Evolutionary conservation across 257 asterid genomes (phyloP).

Genomic region (Phtheirospermum japonicum): DNA sequence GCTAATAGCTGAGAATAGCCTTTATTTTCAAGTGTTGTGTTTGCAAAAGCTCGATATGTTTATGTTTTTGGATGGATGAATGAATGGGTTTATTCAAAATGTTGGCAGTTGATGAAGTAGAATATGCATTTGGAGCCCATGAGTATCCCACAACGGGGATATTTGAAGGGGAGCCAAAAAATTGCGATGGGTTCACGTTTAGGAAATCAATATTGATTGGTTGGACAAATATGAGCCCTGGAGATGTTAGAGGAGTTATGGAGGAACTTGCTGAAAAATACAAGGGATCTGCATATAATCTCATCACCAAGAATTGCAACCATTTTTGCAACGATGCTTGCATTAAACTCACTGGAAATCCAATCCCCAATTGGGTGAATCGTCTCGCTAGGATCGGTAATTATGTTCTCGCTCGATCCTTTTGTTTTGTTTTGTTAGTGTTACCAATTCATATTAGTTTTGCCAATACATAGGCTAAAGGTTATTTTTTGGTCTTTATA

Average conservation of each 20-base stretch:
- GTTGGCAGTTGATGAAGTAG: conserved; percentile 52
- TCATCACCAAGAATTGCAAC: conserved; percentile 65
- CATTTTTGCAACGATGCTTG: conserved; percentile 67
- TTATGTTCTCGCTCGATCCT: too few relatives aligned
- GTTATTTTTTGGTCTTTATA: conserved; percentile 7
- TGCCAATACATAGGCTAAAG: too few relatives aligned
- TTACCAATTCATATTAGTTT: too few relatives aligned
- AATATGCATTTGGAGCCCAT: conserved; percentile 72
- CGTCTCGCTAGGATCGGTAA: conserved; percentile 74
- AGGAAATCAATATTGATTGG: conserved; percentile 61
- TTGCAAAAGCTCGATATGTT: too few relatives aligned
- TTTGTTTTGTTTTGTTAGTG: too few relatives aligned
- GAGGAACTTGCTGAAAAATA: conserved; percentile 46
- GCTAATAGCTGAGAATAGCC: too few relatives aligned
- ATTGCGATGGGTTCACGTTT: conserved; percentile 50
- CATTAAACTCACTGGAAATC: conserved; percentile 44
- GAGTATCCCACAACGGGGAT: conserved; percentile 61
- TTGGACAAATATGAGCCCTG: conserved; percentile 41
- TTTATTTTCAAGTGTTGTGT: too few relatives aligned
- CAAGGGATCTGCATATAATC: conserved; percentile 54
- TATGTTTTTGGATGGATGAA: too few relatives aligned
- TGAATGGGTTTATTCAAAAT: too few relatives aligned
- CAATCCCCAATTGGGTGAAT: conserved; percentile 68
- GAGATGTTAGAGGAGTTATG: conserved; percentile 43
- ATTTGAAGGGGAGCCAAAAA: conserved; percentile 59